These are phyloP conservation scores for Xerocomellus intermedius DNA, from an alignment of 768 basidiomycete genomes.

Conservation along the genomic window DNA sequence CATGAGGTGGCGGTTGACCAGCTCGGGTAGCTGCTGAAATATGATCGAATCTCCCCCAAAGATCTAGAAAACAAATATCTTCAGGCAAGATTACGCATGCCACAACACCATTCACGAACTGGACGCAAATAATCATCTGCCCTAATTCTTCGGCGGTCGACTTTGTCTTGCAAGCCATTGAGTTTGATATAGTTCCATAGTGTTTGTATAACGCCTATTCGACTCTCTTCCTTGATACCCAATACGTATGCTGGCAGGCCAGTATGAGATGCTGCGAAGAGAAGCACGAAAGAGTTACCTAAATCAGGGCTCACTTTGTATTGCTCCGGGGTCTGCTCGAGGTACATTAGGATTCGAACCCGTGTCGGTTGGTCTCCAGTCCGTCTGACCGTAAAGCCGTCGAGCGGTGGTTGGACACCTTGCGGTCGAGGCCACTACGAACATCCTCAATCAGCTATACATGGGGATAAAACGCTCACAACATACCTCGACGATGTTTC, in stretches of 20 bases:
- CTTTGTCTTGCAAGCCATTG: conserved; percentile 79
- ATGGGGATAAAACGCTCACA: background rate
- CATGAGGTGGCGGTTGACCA: conserved; percentile 75
- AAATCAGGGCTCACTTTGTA: conserved; percentile 79
- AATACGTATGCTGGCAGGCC: conserved; percentile 53
- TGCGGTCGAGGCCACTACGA: conserved; percentile 61
- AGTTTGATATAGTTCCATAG: conserved; percentile 94
- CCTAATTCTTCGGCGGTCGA: conserved; percentile 67
- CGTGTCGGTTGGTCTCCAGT: conserved; percentile 78
- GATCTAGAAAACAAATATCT: conserved; percentile 43
- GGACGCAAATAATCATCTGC: conserved; percentile 66
- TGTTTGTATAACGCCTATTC: conserved; percentile 74
- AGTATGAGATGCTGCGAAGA: conserved; percentile 1
- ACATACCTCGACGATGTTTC: conserved; percentile 84
- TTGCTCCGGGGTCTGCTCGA: conserved; percentile 86
- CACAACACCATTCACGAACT: conserved; percentile 38
- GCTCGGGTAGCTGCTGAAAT: conserved; percentile 81
- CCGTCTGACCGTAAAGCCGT: conserved; percentile 84
- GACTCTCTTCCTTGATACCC: conserved; percentile 81
- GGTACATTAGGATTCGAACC: conserved; percentile 78
- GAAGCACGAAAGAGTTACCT: conserved; percentile 37
- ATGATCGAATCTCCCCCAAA: conserved; percentile 66
- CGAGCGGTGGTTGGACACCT: conserved; percentile 58
- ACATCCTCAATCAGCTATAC: background rate
- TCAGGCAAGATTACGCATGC: background rate